A percentile compares a stretch with the other conserved stretches of the same genome.
Evolutionary conservation across 208 protist genomes (phyloP).

Genomic region (Hexamita inflata): DNA sequence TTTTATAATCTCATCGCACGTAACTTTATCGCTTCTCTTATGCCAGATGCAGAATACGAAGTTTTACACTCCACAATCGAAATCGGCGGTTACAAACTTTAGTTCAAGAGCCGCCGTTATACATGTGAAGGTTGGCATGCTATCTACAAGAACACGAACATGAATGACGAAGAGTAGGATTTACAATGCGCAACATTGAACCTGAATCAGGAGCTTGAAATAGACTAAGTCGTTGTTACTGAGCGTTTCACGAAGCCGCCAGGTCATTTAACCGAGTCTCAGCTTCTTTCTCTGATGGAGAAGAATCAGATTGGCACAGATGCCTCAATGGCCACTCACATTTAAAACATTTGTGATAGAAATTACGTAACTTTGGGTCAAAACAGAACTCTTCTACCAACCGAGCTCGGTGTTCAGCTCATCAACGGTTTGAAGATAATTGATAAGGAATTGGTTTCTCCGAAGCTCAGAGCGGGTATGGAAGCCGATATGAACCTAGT

Average conservation of each 20-base stretch:
- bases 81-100: background rate
- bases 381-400: constrained; percentile 59
- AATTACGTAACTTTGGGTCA: constrained; percentile 43
- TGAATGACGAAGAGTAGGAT: constrained; percentile 8
- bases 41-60: background rate
- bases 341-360: constrained; percentile 50
- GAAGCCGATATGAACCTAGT: constrained; percentile 72
- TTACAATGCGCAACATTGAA: background rate
- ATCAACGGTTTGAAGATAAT: constrained; percentile 71
- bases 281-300: constrained; percentile 55
- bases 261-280: constrained; percentile 48
- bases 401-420: constrained; percentile 70
- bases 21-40: constrained; percentile 51
- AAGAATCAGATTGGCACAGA: constrained; percentile 58
- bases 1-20: constrained; percentile 50
- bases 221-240: constrained; percentile 13
- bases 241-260: constrained; percentile 44
- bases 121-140: constrained; percentile 1
- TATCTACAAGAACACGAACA: background rate
- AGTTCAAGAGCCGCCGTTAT: background rate
- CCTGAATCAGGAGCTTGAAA: background rate
- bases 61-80: background rate
- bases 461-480: constrained; percentile 65
- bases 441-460: constrained; percentile 71
- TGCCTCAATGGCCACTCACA: constrained; percentile 55